These are phyloP conservation scores for Solanum rostratum DNA, from an alignment of 257 asterid species.

Conservation along the genomic window DNA sequence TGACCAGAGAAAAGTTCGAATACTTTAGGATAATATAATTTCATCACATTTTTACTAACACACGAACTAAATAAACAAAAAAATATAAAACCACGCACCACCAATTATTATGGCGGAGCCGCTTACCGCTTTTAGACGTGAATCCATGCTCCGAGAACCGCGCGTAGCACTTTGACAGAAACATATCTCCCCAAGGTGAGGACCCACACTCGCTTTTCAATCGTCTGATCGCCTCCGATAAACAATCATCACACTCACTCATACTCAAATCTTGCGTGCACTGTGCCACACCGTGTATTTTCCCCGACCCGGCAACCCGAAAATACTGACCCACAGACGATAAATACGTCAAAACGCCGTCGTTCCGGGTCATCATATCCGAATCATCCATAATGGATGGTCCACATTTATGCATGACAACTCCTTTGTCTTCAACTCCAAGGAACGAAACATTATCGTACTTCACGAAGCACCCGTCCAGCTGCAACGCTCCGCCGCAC, in stretches of 20 bases:
- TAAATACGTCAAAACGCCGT: conserved; percentile 40
- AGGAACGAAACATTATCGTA: conserved; percentile 58
- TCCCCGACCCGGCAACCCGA: conserved; percentile 65
- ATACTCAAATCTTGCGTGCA: conserved; percentile 68
- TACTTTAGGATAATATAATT: too few relatives aligned
- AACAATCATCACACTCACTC: conserved; percentile 68
- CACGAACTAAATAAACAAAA: not conserved
- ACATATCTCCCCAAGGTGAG: conserved; percentile 73
- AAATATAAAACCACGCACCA: conserved; percentile 8
- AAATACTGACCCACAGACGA: conserved; percentile 51
- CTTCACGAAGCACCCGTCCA: conserved; percentile 65
- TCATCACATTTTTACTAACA: not conserved
- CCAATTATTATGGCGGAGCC: conserved; percentile 15
- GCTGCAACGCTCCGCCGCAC: conserved; percentile 69
- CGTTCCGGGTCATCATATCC: conserved; percentile 31
- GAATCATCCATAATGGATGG: conserved; percentile 30
- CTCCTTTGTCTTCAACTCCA: conserved; percentile 55
- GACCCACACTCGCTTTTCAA: conserved; percentile 53
- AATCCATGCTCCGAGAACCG: conserved; percentile 65
- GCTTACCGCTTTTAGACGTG: conserved; percentile 32
- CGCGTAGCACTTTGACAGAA: conserved; percentile 80
- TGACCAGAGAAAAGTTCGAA: too few relatives aligned
- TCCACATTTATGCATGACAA: conserved; percentile 49
- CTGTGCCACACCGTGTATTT: conserved; percentile 68
- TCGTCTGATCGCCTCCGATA: conserved; percentile 66